phyloP scores from a whole-genome alignment of 2,329 filamentous ascomycete species.

The Beauveria caledonica region DNA sequence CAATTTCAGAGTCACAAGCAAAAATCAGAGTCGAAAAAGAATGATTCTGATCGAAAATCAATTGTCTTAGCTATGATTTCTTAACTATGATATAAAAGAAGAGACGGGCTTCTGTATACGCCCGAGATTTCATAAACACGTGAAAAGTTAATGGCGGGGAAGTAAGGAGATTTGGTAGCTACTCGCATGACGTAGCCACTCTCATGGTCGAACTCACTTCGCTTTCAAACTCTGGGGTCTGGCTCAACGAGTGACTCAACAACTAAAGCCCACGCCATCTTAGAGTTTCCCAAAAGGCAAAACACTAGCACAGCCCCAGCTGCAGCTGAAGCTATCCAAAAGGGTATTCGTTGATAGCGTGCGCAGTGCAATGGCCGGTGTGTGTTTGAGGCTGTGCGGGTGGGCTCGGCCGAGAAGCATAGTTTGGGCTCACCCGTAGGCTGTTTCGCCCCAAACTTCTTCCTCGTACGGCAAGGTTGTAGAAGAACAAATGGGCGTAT shows the following conservation, averaged over 20 bases:
- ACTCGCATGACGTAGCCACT: not conserved
- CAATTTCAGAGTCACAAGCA: not conserved
- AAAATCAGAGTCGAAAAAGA: not conserved
- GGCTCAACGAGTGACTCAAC: too few species aligned
- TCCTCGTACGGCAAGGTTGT: not conserved
- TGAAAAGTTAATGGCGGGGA: not conserved
- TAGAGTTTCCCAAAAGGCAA: not conserved
- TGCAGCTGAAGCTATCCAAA: not conserved
- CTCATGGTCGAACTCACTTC: not conserved
- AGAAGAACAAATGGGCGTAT: too few species aligned
- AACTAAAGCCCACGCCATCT: not conserved
- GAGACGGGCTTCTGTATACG: not conserved
- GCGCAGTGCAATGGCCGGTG: not conserved
- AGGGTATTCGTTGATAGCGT: not conserved
- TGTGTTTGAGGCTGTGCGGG: constrained; percentile 5
- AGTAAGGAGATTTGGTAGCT: too few species aligned
- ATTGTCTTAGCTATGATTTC: too few species aligned
- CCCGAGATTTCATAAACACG: not conserved
- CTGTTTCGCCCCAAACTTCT: not conserved
- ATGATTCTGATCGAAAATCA: too few species aligned
- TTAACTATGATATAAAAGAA: not conserved
- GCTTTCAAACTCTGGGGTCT: not conserved
- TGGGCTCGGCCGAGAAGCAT: constrained; percentile 7
- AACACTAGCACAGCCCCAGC: not conserved
- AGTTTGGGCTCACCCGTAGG: constrained; percentile 1